A percentile compares a stretch with the other conserved stretches of the same genome.
Evolutionary conservation across 2,329 filamentous ascomycete species (phyloP).

Genomic region (Xenoacremonium recifei): DNA sequence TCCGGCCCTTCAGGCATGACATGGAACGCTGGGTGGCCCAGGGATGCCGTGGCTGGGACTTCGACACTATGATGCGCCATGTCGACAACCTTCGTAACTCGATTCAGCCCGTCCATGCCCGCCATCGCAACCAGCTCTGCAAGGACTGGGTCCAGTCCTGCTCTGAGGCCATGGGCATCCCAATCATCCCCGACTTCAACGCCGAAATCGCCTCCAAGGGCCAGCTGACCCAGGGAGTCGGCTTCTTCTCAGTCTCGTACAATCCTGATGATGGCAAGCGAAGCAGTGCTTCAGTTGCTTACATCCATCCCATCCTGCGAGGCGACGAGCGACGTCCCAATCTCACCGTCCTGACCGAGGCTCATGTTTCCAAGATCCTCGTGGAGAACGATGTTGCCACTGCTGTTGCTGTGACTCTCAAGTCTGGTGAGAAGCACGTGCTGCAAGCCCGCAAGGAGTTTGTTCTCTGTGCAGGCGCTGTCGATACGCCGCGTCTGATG

Average conservation of each 20-base stretch:
- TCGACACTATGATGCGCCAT: constrained; percentile 78
- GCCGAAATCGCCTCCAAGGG: constrained; percentile 74
- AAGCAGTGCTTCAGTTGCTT: constrained; percentile 85
- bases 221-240: constrained; percentile 71
- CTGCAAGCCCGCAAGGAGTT: constrained; percentile 72
- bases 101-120: constrained; percentile 82
- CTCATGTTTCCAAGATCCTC: constrained; percentile 82
- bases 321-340: constrained; percentile 82
- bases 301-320: constrained; percentile 86
- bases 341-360: constrained; percentile 81
- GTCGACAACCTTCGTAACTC: constrained; percentile 85
- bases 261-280: constrained; percentile 84
- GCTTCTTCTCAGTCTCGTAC: constrained; percentile 89
- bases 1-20: constrained; percentile 88
- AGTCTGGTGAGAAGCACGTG: constrained; percentile 50
- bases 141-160: constrained; percentile 86
- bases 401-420: constrained; percentile 66
- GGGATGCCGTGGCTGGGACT: constrained; percentile 83
- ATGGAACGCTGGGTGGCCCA: constrained; percentile 78
- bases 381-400: constrained; percentile 67
- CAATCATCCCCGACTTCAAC: constrained; percentile 84
- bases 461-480: constrained; percentile 75
- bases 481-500: constrained; percentile 73
- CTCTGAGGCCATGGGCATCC: constrained; percentile 75
- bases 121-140: constrained; percentile 87